Conservation (phyloP, 2,329 filamentous ascomycete genomes). For the Calcarisporium arbuscula region DNA sequence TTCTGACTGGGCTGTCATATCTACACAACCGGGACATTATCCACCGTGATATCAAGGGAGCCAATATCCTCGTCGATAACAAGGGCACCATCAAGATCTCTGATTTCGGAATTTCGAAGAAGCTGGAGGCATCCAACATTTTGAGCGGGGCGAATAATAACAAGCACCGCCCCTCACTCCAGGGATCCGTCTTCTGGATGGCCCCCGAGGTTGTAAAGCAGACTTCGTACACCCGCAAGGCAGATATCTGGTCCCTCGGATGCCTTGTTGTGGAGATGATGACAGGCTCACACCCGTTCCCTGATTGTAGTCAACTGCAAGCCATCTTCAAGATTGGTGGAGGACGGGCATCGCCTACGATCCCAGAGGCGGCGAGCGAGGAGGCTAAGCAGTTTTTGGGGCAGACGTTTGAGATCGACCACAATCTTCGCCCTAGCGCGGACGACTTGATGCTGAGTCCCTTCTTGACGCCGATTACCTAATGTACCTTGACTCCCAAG, state of each 20-base stretch:
- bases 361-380: slow-evolving; percentile 77
- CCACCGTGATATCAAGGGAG: slow-evolving; percentile 97
- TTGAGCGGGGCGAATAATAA: slow-evolving; percentile 62
- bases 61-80: slow-evolving; percentile 97
- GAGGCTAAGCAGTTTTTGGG: slow-evolving; percentile 79
- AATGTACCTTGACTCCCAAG: slow-evolving; percentile 3
- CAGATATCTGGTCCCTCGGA: slow-evolving; percentile 96
- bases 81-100: slow-evolving; percentile 99
- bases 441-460: slow-evolving; percentile 81
- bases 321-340: slow-evolving; percentile 98
- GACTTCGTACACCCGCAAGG: slow-evolving; percentile 95
- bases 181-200: slow-evolving; percentile 99
- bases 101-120: slow-evolving; percentile 98
- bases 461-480: slow-evolving; percentile 69
- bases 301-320: slow-evolving; percentile 92
- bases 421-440: slow-evolving; percentile 84
- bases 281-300: slow-evolving; percentile 92
- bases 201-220: slow-evolving; percentile 97
- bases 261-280: slow-evolving; percentile 99
- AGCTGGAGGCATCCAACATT: slow-evolving; percentile 85
- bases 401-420: slow-evolving; percentile 92
- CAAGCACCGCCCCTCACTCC: slow-evolving; percentile 70
- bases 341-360: slow-evolving; percentile 76
- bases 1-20: slow-evolving; percentile 85
- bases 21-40: slow-evolving; percentile 94